Evolutionary conservation across 805 yeast species (phyloP).

Genomic region (Starmerella kuoi): DNA sequence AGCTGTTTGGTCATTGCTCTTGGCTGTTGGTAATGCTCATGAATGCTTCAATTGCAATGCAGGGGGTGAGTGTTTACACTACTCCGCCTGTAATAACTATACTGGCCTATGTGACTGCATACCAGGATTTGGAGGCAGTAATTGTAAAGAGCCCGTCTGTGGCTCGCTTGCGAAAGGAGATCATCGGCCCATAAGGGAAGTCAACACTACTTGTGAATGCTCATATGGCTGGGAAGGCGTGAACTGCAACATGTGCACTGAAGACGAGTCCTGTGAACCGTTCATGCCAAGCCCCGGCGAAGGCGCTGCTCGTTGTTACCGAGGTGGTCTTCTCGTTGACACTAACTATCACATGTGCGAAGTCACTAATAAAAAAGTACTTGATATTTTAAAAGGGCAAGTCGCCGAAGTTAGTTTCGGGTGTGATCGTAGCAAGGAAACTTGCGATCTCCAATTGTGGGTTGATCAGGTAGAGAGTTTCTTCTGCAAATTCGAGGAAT

Average conservation of each 20-base stretch:
- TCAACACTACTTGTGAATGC: constrained; percentile 53
- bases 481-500: constrained; percentile 69
- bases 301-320: constrained; percentile 70
- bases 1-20: background rate
- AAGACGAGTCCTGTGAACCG: constrained; percentile 64
- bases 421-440: constrained; percentile 53
- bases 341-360: constrained; percentile 83
- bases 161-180: constrained; percentile 62
- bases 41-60: constrained; percentile 83
- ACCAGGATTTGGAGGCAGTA: constrained; percentile 86
- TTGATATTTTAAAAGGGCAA: constrained; percentile 65
- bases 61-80: constrained; percentile 80
- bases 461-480: constrained; percentile 81
- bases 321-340: constrained; percentile 70
- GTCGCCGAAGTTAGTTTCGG: constrained; percentile 86
- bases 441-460: constrained; percentile 93
- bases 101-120: constrained; percentile 90
- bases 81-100: constrained; percentile 71
- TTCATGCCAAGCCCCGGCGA: constrained; percentile 66
- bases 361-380: constrained; percentile 76
- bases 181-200: constrained; percentile 45
- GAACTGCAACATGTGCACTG: constrained; percentile 73
- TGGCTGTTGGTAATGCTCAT: constrained; percentile 9
- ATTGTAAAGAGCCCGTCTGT: constrained; percentile 79
- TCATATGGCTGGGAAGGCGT: constrained; percentile 85